phyloP scores from a whole-genome alignment of 2,329 filamentous ascomycete species.

The Verticillium nonalfalfae region DNA sequence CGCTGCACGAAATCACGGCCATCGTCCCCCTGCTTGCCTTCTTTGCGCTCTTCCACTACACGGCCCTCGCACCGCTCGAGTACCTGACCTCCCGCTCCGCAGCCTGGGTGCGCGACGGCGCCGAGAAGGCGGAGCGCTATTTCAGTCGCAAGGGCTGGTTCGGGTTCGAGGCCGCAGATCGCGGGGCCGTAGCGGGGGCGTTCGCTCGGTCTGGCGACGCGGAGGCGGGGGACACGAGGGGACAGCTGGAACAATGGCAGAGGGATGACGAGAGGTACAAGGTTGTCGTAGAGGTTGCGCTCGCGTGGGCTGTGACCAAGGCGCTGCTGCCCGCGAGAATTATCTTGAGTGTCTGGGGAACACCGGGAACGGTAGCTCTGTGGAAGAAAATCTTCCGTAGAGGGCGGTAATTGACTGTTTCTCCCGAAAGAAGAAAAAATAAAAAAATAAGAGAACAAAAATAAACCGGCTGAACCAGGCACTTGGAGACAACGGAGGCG shows the following conservation, averaged over 20 bases:
- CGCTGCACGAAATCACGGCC: conserved; percentile 90
- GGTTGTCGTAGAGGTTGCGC: conserved; percentile 65
- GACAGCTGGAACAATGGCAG: conserved; percentile 28
- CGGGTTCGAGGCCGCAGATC: conserved; percentile 39
- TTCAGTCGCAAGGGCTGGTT: conserved; percentile 80
- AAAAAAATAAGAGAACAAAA: too few relatives aligned
- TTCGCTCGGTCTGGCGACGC: conserved; percentile 10
- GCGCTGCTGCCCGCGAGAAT: conserved; percentile 73
- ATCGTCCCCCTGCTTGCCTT: conserved; percentile 72
- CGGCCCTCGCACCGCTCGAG: conserved; percentile 60
- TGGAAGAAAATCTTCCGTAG: conserved; percentile 10
- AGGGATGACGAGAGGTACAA: conserved; percentile 41
- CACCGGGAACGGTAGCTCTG: conserved; percentile 69
- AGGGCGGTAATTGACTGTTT: background rate
- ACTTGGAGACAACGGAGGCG: background rate
- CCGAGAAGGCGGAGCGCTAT: conserved; percentile 71
- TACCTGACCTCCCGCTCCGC: conserved; percentile 46
- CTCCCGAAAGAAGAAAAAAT: too few relatives aligned
- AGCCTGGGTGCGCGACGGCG: conserved; percentile 50
- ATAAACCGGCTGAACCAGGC: too few relatives aligned
- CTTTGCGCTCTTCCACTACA: conserved; percentile 73
- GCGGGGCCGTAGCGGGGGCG: conserved; percentile 3
- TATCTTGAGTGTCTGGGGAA: conserved; percentile 74
- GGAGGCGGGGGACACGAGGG: conserved; percentile 20
- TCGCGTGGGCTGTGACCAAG: conserved; percentile 90